phyloP scores from a whole-genome alignment of 1,284 basidiomycete genomes.

The Malassezia sp. region DNA sequence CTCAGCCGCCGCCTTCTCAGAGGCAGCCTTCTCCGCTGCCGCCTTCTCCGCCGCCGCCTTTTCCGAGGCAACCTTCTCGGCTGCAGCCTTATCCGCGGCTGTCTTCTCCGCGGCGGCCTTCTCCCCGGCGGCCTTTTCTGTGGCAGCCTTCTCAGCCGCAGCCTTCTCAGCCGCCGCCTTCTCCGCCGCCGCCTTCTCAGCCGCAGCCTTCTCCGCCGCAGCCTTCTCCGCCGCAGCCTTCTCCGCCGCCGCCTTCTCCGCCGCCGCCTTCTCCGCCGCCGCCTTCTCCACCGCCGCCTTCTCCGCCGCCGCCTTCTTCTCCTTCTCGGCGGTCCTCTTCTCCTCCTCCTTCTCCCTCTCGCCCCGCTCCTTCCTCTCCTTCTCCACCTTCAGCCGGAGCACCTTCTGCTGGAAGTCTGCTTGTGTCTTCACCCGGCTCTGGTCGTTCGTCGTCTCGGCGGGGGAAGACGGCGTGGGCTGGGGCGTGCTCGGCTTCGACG shows the following conservation, averaged over 20 bases:
- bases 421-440: constrained; percentile 34
- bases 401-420: constrained; percentile 36
- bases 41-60: constrained; percentile 15
- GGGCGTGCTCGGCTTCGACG: constrained; percentile 5
- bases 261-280: constrained; percentile 19
- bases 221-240: constrained; percentile 20
- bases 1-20: neutral
- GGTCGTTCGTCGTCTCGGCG: constrained; percentile 19
- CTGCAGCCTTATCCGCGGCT: constrained; percentile 19
- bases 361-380: constrained; percentile 28
- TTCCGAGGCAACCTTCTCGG: constrained; percentile 22
- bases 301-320: constrained; percentile 10
- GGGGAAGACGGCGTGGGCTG: constrained; percentile 10
- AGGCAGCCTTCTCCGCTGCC: constrained; percentile 6
- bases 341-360: constrained; percentile 17
- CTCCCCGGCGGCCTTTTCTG: constrained; percentile 14
- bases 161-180: constrained; percentile 15
- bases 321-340: constrained; percentile 3
- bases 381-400: constrained; percentile 14
- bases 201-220: constrained; percentile 3
- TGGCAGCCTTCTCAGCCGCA: constrained; percentile 21
- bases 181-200: constrained; percentile 6
- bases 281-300: constrained; percentile 10
- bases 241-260: constrained; percentile 13
- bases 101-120: constrained; percentile 6